Percentiles rank a stretch among this genome's conserved stretches.
These are phyloP conservation scores for Striga asiatica DNA, from an alignment of 257 asterid genomes.

Conservation along the genomic window DNA sequence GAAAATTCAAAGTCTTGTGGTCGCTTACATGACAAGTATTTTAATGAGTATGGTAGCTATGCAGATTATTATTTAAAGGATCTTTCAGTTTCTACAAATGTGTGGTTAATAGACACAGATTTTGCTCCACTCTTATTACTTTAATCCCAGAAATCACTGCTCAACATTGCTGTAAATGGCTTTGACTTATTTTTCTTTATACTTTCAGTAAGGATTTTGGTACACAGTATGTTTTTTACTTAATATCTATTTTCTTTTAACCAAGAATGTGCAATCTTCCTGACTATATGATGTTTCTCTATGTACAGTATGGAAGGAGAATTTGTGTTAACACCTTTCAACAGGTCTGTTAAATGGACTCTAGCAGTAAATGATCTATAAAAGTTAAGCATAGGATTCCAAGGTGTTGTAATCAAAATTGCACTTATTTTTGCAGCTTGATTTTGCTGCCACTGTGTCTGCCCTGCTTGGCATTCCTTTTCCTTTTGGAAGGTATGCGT, in stretches of 20 bases:
- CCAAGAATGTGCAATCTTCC: slow-evolving; percentile 1
- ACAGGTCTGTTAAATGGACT: slow-evolving; percentile 45
- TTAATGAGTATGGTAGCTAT: too few species aligned
- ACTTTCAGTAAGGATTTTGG: too few species aligned
- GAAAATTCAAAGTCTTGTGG: too few species aligned
- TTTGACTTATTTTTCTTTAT: too few species aligned
- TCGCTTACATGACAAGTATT: too few species aligned
- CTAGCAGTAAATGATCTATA: slow-evolving; percentile 13
- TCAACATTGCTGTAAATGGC: neutral
- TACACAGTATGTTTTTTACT: neutral
- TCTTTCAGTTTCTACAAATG: too few species aligned
- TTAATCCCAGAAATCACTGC: slow-evolving; percentile 1
- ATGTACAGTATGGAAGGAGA: slow-evolving; percentile 48
- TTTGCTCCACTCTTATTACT: neutral
- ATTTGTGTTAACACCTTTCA: slow-evolving; percentile 58
- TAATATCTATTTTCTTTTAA: neutral
- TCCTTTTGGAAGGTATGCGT: slow-evolving; percentile 88
- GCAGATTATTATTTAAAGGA: too few species aligned
- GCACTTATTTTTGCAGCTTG: slow-evolving; percentile 56
- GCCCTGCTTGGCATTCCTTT: slow-evolving; percentile 83
- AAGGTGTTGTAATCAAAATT: slow-evolving; percentile 20
- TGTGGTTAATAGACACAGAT: too few species aligned
- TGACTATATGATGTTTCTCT: slow-evolving; percentile 12
- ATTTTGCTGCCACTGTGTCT: slow-evolving; percentile 77
- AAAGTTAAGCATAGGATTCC: slow-evolving; percentile 6